Percentiles rank a stretch among this genome's conserved stretches.
phyloP scores from a whole-genome alignment of 1,284 basidiomycete genomes.

The Ustanciosporium gigantosporum region DNA sequence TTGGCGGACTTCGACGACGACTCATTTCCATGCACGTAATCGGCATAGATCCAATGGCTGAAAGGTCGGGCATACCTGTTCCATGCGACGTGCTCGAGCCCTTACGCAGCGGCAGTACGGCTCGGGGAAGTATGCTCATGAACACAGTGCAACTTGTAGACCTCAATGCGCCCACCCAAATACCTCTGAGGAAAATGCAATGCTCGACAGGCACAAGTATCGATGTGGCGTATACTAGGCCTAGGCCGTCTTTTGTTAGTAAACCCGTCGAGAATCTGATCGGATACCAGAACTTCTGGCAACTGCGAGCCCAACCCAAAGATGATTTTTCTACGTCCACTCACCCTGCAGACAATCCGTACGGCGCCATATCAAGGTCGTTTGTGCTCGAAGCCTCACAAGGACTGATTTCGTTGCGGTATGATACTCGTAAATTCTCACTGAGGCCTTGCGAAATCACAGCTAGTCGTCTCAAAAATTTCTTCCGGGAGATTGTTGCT shows the following conservation, averaged over 20 bases:
- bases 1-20: slow-evolving; percentile 2
- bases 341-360: slow-evolving; percentile 5
- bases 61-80: not conserved
- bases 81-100: not conserved
- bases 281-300: too few species aligned
- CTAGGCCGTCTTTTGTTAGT: too few species aligned
- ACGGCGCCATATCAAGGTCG: slow-evolving; percentile 3
- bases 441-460: slow-evolving; percentile 47
- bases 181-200: too few species aligned
- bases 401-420: slow-evolving; percentile 36
- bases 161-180: too few species aligned
- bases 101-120: not conserved
- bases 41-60: slow-evolving; percentile 3
- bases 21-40: slow-evolving; percentile 14
- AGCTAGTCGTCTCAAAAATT: slow-evolving; percentile 32
- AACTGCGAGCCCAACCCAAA: not conserved
- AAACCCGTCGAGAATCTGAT: too few species aligned
- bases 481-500: slow-evolving; percentile 33
- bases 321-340: not conserved
- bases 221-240: too few species aligned
- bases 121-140: not conserved
- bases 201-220: too few species aligned
- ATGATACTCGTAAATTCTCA: slow-evolving; percentile 50
- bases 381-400: slow-evolving; percentile 5
- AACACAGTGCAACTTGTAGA: not conserved